Evolutionary conservation across 2,329 filamentous ascomycete species (phyloP).

Genomic region (Nigrospora sphaerica): DNA sequence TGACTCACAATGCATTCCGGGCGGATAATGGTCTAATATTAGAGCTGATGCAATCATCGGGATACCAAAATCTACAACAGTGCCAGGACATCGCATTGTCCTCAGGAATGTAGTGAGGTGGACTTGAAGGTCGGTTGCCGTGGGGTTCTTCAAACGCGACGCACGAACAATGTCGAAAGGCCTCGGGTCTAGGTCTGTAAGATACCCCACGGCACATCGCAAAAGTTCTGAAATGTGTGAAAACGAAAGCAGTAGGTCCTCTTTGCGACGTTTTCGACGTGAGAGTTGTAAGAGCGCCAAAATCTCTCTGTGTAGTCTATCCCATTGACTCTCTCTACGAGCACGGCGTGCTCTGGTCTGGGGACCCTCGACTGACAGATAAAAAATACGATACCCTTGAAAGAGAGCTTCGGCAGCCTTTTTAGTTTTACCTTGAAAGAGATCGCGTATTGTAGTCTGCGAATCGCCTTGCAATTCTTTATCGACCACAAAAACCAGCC

Average conservation of each 20-base stretch:
- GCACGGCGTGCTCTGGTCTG: neutral
- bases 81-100: neutral
- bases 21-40: slow-evolving; percentile 2
- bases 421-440: neutral
- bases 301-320: neutral
- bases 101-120: slow-evolving; percentile 1
- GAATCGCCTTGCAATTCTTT: neutral
- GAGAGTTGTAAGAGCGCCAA: neutral
- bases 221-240: slow-evolving; percentile 1
- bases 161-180: neutral
- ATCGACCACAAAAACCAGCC: neutral
- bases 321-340: neutral
- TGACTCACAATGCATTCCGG: slow-evolving; percentile 2
- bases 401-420: neutral
- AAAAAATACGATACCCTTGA: neutral
- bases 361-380: neutral
- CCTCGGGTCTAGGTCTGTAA: neutral
- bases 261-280: neutral
- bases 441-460: neutral
- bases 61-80: neutral
- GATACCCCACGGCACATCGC: neutral
- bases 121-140: neutral
- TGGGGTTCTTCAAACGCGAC: neutral
- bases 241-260: neutral
- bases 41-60: slow-evolving; percentile 1